These are phyloP conservation scores for Inonotus obliquus DNA, from an alignment of 1,284 basidiomycete genomes.

Conservation along the genomic window DNA sequence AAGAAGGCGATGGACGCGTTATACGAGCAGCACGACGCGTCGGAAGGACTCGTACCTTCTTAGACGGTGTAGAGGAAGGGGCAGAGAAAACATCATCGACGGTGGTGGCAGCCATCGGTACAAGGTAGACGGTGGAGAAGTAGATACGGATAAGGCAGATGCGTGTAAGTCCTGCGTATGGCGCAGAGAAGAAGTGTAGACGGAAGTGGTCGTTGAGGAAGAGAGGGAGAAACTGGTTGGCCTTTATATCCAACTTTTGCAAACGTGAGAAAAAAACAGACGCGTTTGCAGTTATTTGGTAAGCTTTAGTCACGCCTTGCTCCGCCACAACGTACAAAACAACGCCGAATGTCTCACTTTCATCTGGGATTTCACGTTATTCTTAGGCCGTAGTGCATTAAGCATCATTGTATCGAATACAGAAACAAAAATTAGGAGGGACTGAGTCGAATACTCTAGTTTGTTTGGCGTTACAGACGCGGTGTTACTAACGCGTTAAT, in stretches of 20 bases:
- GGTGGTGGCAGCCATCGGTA: conserved; percentile 15
- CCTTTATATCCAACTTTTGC: background rate
- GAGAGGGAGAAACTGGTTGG: background rate
- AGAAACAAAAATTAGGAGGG: background rate
- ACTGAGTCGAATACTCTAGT: background rate
- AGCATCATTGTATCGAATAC: background rate
- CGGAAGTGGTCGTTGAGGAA: conserved; percentile 4
- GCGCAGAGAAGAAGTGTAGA: background rate
- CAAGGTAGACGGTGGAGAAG: background rate
- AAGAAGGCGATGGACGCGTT: background rate
- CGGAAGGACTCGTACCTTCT: conserved; percentile 14
- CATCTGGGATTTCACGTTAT: background rate
- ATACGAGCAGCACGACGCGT: conserved; percentile 2
- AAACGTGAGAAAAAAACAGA: conserved; percentile 11
- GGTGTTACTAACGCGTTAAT: conserved; percentile 10
- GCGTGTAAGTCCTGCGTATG: background rate
- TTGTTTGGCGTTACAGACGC: conserved; percentile 3
- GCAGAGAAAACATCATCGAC: conserved; percentile 18
- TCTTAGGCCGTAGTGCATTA: background rate
- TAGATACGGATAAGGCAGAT: background rate
- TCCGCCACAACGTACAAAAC: background rate
- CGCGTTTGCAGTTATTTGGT: conserved; percentile 15
- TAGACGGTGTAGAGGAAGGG: conserved; percentile 19
- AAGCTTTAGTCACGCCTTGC: conserved; percentile 8
- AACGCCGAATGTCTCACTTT: background rate